These are phyloP conservation scores for Xerocomus minutiporus DNA, from an alignment of 1,284 basidiomycete species.

Conservation along the genomic window DNA sequence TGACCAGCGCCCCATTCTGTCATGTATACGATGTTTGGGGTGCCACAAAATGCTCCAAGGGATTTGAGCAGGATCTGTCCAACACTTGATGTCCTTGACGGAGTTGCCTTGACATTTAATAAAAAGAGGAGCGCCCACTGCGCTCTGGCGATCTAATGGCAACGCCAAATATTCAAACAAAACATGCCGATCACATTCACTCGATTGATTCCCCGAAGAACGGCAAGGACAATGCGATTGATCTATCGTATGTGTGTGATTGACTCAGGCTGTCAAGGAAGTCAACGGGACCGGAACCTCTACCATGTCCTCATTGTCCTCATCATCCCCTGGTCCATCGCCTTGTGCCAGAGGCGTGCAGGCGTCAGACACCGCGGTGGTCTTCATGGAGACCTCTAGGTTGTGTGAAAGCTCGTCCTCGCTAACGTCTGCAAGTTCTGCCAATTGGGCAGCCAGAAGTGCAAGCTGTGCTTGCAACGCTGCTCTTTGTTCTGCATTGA, in stretches of 20 bases:
- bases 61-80: background rate
- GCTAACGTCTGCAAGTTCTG: constrained; percentile 47
- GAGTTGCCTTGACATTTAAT: background rate
- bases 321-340: constrained; percentile 26
- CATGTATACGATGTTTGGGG: background rate
- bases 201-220: background rate
- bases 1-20: background rate
- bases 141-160: background rate
- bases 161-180: background rate
- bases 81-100: background rate
- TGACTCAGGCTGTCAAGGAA: constrained; percentile 44
- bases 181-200: too few relatives aligned
- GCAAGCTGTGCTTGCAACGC: constrained; percentile 61
- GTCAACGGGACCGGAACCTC: constrained; percentile 28
- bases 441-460: constrained; percentile 58
- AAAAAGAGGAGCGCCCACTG: background rate
- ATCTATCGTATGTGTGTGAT: background rate
- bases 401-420: constrained; percentile 32
- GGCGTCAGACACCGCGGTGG: background rate
- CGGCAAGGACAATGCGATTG: background rate
- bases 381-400: constrained; percentile 15
- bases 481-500: constrained; percentile 43
- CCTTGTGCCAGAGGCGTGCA: background rate
- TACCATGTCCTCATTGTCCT: constrained; percentile 35
- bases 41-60: background rate